Evolutionary conservation across 2,329 filamentous ascomycete genomes (phyloP).

Genomic region (Alternaria metachromatica): DNA sequence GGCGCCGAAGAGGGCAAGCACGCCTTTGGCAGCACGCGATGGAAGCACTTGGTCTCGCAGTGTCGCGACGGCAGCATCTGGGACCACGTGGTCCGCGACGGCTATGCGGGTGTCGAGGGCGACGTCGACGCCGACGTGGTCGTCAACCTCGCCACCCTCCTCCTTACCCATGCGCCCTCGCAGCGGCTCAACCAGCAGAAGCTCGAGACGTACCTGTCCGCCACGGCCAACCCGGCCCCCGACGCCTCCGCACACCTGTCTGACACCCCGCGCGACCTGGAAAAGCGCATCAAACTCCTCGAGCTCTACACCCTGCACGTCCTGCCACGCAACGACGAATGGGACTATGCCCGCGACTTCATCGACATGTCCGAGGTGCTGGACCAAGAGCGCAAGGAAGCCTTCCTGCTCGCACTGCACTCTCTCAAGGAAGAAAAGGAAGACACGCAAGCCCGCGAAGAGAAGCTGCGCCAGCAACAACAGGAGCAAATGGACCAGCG

Average conservation of each 20-base stretch:
- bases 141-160: constrained; percentile 83
- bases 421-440: constrained; percentile 83
- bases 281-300: constrained; percentile 85
- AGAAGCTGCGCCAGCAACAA: constrained; percentile 67
- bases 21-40: constrained; percentile 83
- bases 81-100: constrained; percentile 87
- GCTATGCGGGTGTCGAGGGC: constrained; percentile 86
- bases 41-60: constrained; percentile 80
- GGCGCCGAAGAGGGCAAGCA: constrained; percentile 89
- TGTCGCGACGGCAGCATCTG: constrained; percentile 91
- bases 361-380: constrained; percentile 85
- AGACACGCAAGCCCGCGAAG: constrained; percentile 69
- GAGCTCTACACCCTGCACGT: constrained; percentile 96
- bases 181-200: constrained; percentile 85
- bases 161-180: constrained; percentile 86
- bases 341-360: constrained; percentile 94
- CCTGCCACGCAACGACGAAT: constrained; percentile 90
- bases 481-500: constrained; percentile 61
- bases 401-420: constrained; percentile 85
- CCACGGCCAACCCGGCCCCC: constrained; percentile 74
- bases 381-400: constrained; percentile 89
- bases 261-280: constrained; percentile 82
- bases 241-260: constrained; percentile 52
- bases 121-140: constrained; percentile 95
- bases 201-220: constrained; percentile 86